Evolutionary conservation across 2,329 filamentous ascomycete species (phyloP), one percentile per base, ranked within the genome.

Genomic region (Penicillium occitanis): DNA sequence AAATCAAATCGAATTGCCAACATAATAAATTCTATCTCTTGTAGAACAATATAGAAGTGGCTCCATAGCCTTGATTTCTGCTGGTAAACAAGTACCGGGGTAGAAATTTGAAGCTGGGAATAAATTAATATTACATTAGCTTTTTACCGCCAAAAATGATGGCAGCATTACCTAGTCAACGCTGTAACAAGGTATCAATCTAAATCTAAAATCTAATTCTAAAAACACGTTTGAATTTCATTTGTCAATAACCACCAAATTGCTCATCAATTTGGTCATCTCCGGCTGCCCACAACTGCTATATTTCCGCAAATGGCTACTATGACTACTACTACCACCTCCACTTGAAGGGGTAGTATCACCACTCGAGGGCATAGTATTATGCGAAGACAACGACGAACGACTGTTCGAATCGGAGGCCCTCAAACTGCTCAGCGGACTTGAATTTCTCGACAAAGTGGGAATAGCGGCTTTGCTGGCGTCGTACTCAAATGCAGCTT

Each of bases 401-500:
- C 35, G 30, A 40, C 61, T 63, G 48, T 55, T 55, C 10, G 61
- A 55, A 55, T 14, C 50, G 30, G 30, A 14, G 61, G 61, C 8
- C 22, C 61, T 50, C 48, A 55, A 22, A 44, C 57, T 60, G 37
- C 40, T 40, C 6, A 37, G 33, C 6, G 55, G 44, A 35, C 19
- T 65, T 13, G 3, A 19, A 33, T 1, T 40, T 30, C 57, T 60
- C 17, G 63, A 33, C 14, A 33, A 70, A 1, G 67, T 68, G 0
- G 77, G 76, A 37, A 79, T 75, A 1, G 69, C 66, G 3, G 78
- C 71, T 33, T 74, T 71, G 10, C 72, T 72, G 17, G 77, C 77
- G 53, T 79, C 77, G 60, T 77, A 78, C 28, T 73, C 74, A 76
- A 76, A 79, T 50, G 70, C 75, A 11, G 66, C 71, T 58, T 74